Evolutionary conservation across 208 protist species (phyloP), one percentile per base, ranked within the genome.

Genomic region (Sergeia podlipaevii): DNA sequence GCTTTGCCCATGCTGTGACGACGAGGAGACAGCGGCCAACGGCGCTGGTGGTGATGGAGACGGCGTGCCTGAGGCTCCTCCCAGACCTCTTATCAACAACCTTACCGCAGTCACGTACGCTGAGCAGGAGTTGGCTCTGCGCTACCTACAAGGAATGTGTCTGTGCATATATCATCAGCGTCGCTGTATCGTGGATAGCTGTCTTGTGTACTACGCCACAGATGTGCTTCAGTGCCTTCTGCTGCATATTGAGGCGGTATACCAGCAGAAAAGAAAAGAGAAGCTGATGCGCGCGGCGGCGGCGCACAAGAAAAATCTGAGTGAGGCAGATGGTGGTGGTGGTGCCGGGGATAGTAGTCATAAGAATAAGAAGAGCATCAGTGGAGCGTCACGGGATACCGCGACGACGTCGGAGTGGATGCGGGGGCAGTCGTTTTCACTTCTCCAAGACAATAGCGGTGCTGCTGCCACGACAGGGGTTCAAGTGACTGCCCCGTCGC

Each of bases 51-150:
- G n/a, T n/a, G n/a, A n/a, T n/a, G n/a, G n/a, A n/a, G n/a, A 5
- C 2, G n/a, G 23, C 20, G 44, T 33, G n/a, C 15, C 42, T 21
- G 13, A 11, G 13, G 13, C 13, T 37, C 56, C 49, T 23, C 5
- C 45, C 30, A 68, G 72, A 30, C 26, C 61, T 18, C 62, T 85
- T 11, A 48, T 68, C 21, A 55, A 66, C 2, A 39, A 30, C 5
- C 65, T 86, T 0, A 88, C 81, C 0, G 74, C 63, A 8, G 80
- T 95, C 24, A 85, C 81, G n/a, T 91, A 71, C 51, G 70, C 70
- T 59, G 81, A 95, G 64, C 84, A 91, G 64, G 82, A 90, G 63
- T 57, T 89, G 24, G 88, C 88, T 7, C 63, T 91, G 30, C 84
- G 88, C 20, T 59, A 89, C 23, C 68, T 91, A n/a, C 88, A 95